Evolutionary conservation across 1,139 yeast genomes (phyloP).

Genomic region (Hyphopichia burtonii): DNA sequence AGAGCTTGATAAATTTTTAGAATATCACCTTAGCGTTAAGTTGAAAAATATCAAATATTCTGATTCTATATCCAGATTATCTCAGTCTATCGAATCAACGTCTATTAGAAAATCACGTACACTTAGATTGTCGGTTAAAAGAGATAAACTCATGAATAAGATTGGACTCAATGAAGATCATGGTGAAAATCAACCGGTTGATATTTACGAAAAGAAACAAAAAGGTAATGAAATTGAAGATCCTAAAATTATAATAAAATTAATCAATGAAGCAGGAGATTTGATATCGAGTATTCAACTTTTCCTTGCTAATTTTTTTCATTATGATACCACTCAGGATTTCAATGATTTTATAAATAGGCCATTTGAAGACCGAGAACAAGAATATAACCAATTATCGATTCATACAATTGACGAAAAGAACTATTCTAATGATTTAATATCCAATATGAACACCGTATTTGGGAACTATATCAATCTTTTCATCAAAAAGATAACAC

Average conservation of each 20-base stretch:
- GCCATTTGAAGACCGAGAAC: constrained; percentile 35
- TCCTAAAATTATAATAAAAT: constrained; percentile 41
- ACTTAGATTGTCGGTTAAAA: constrained; percentile 29
- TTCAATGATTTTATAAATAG: constrained; percentile 16
- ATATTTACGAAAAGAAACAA: constrained; percentile 4
- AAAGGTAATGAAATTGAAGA: constrained; percentile 32
- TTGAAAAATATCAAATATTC: constrained; percentile 20
- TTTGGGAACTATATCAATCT: constrained; percentile 50
- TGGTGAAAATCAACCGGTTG: background rate
- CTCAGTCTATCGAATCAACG: constrained; percentile 12
- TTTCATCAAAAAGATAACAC: constrained; percentile 37
- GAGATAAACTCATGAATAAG: constrained; percentile 20
- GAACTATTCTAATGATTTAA: constrained; percentile 53
- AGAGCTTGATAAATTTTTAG: constrained; percentile 27
- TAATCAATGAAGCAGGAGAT: constrained; percentile 35
- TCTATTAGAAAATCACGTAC: constrained; percentile 33
- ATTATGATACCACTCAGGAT: constrained; percentile 48
- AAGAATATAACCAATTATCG: constrained; percentile 26
- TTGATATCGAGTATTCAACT: constrained; percentile 55
- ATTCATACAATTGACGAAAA: constrained; percentile 18
- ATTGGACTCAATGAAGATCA: constrained; percentile 5
- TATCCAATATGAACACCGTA: constrained; percentile 49
- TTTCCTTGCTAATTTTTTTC: constrained; percentile 65
- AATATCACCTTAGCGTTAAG: constrained; percentile 22
- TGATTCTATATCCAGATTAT: constrained; percentile 5